Evolutionary conservation across 441 rosid genomes (phyloP).

Genomic region (Cnidoscolus chayamansa): DNA sequence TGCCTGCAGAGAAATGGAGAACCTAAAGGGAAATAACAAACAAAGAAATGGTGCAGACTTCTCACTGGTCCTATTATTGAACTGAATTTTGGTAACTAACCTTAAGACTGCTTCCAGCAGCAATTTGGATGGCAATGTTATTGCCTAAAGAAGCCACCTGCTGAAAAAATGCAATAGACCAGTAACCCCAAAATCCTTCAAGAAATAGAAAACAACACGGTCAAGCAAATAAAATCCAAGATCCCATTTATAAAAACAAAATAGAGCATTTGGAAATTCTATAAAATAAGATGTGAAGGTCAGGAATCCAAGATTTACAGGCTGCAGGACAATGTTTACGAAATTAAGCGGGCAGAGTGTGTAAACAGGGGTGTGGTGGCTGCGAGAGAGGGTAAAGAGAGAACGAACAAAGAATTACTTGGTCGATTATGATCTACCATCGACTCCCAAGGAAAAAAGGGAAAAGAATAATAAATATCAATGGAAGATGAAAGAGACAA

Average conservation of each 20-base stretch:
- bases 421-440: background rate
- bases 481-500: background rate
- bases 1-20: slow-evolving; percentile 29
- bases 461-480: background rate
- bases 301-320: too few relatives aligned
- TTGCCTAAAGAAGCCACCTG: slow-evolving; percentile 61
- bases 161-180: slow-evolving; percentile 49
- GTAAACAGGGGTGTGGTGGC: too few relatives aligned
- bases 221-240: slow-evolving; percentile 11
- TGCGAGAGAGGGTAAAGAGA: too few relatives aligned
- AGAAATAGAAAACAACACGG: slow-evolving; percentile 21
- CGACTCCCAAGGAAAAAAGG: background rate
- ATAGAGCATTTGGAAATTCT: background rate
- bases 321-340: background rate
- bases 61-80: background rate
- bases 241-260: background rate
- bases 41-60: background rate
- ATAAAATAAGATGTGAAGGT: background rate
- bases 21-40: background rate
- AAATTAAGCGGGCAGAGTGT: background rate
- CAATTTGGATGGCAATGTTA: slow-evolving; percentile 51
- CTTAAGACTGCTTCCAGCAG: slow-evolving; percentile 53
- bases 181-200: slow-evolving; percentile 51
- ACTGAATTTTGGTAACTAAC: slow-evolving; percentile 17
- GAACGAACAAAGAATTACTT: background rate